Base-by-base conservation (phyloP, 805 yeast species). In the Jamesozyma gamospora region DNA sequence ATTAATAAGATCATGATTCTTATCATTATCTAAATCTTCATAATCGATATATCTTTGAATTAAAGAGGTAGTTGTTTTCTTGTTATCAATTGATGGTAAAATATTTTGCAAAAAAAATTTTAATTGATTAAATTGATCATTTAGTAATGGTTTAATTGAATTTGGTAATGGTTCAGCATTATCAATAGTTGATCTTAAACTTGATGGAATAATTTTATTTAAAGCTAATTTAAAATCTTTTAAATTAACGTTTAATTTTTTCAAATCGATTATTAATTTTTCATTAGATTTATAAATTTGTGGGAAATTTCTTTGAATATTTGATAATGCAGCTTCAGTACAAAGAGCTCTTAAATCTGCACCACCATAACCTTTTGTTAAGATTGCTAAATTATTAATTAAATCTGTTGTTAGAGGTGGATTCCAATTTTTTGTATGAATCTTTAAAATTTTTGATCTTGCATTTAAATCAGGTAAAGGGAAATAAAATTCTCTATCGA, bases 321-420 rank as follows among this genome's bases (percentile, higher is more conserved):
- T 80, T 52, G 82, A 79, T 45, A 92, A 67, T 0, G 97, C 97
- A 25, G 96, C 88, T 57, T 92, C 98, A 0, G 97, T 90, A 58
- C 97, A 87, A 25, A 92, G 65, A 0, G 97, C 95, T 40, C 96
- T 68, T 46, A 92, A 66, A 60, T 92, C 98, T 2, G 98, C 97
- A 66, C 98, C 98, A 35, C 98, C 98, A 55, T 84, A 92, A 0
- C 98, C 98, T 57, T 88, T 90, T 0, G 98, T 90, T 41, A 85
- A 63, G 16, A 69, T 69, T 0, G 96, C 90, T 28, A 92, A 67
- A 40, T 77, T 76, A 5, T 70, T 68, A 9, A 85, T 51, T 47
- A 92, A 82, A 5, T 56, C 62, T 0, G 64, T 64, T 6, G 75
- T 58, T 41, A 84, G 62, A 3, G 83, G 81, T 11, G 95, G 92